Evolutionary conservation across 495 filamentous ascomycete genomes (phyloP).

Genomic region (Sabuloglossum arenarium): DNA sequence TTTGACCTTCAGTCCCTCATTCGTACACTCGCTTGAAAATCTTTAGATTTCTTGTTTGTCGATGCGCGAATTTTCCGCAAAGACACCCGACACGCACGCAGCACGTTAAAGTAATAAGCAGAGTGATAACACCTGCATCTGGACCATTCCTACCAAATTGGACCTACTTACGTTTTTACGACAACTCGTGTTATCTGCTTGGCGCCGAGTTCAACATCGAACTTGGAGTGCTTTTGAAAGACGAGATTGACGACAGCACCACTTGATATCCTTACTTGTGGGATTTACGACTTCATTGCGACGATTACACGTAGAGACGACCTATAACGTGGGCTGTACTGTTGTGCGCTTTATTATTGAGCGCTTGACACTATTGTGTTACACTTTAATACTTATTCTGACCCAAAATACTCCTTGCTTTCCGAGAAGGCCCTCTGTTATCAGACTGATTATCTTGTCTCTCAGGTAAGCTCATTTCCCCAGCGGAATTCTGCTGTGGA

Average conservation of each 20-base stretch:
- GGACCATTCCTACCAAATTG: not conserved
- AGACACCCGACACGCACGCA: not conserved
- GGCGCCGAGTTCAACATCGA: not conserved
- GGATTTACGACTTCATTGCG: not conserved
- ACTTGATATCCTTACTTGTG: not conserved
- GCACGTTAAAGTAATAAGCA: not conserved
- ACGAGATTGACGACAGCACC: not conserved
- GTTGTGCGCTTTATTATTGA: not conserved
- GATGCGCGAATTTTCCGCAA: not conserved
- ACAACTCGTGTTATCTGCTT: not conserved
- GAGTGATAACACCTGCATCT: not conserved
- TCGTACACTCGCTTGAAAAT: not conserved
- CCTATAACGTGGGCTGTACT: not conserved
- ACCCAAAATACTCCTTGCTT: not conserved
- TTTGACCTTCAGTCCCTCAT: not conserved
- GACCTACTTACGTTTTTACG: not conserved
- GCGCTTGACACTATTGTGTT: constrained; percentile 1
- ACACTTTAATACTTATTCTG: not conserved
- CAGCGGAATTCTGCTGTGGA: not conserved
- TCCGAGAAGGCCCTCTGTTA: not conserved
- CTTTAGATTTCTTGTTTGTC: not conserved
- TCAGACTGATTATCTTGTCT: not conserved
- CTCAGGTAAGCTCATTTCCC: not conserved
- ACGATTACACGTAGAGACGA: not conserved
- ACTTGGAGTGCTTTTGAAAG: not conserved